These are phyloP conservation scores for Kwoniella sp. DNA, from an alignment of 768 basidiomycete species.

Conservation along the genomic window DNA sequence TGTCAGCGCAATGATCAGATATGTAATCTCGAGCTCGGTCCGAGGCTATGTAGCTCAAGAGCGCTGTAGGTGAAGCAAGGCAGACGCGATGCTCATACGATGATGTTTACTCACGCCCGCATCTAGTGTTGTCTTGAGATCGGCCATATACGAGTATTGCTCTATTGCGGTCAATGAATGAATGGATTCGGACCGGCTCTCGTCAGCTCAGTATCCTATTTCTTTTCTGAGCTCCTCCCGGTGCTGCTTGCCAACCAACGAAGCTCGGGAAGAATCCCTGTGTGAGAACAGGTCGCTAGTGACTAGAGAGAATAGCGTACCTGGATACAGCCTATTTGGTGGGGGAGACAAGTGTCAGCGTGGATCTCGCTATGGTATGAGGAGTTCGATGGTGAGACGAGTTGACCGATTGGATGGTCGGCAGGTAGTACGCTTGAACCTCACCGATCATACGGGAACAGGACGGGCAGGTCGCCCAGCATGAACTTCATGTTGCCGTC, in stretches of 20 bases:
- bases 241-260: no score
- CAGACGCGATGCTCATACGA: background rate
- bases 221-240: background rate
- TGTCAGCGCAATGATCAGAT: no score
- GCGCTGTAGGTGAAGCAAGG: background rate
- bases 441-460: conserved; percentile 56
- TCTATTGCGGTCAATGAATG: no score
- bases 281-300: no score
- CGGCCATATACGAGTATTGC: conserved; percentile 99
- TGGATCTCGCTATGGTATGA: no score
- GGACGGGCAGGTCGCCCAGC: conserved; percentile 48
- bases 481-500: conserved; percentile 45
- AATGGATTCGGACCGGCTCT: no score
- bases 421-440: conserved; percentile 55
- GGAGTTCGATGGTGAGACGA: no score
- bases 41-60: no score
- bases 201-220: conserved; percentile 15
- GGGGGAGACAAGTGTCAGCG: no score
- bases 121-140: conserved; percentile 93
- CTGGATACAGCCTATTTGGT: conserved; percentile 96
- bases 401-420: no score
- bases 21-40: no score
- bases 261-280: no score
- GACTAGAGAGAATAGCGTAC: conserved; percentile 61
- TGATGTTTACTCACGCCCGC: conserved; percentile 67